Evolutionary conservation across 306 rosid species (phyloP), one percentile per base, ranked within the genome.

Genomic region (Fragaria ananassa): DNA sequence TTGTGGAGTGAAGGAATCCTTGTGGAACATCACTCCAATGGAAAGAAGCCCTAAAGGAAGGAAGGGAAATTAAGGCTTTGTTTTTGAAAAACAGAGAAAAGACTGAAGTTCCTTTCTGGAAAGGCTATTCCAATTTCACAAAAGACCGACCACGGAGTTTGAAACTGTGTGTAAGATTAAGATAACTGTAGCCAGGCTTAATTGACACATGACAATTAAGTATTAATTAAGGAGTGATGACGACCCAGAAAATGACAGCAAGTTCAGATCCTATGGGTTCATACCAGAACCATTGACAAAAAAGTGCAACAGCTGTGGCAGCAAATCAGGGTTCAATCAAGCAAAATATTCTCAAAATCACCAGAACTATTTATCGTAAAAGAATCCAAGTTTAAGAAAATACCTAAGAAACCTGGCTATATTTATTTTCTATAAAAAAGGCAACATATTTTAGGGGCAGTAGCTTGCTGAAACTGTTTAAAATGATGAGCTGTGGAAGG

Each of bases 211-310:
- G 35, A 63, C 37, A 37, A 39, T 10, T 70, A 14, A 37, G 68
- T 19, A 66, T 44, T 64, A 12, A 25, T 56, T 44, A 51, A 27
- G 10, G 68, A 17, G 25, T 34, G 70, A 65, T 12, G 57, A 21
- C 65, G 27, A n/a, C 10, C 35, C 70, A 46, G 45, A 31, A 63
- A 37, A 67, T 5, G 79, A 82, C 76, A 8, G 18, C 46, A 27
- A 13, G 18, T 61, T 58, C 19, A 57, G 67, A 68, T 76, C 62
- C 62, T 15, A 49, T 4, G 74, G 39, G 29, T 69, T 82, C 82
- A 74, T 23, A 70, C 77, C 76, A 70, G 77, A 47, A 62, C 68
- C 69, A 42, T 76, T 50, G 84, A 81, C 70, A 42, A 68, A 23
- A 54, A 15, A n/a, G 10, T n/a, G 29, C 11, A 53, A 39, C 29